Conservation (phyloP, 176 grass and related monocot species). For the Triticum aestivum region IWGSC_CS_RefSeq_v2.1 NC_057807.1:599495640-599496139, state of each 20-base stretch:
- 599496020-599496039: not conserved
- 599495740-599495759: conserved; percentile 55
- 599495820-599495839: conserved; percentile 51
- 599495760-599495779: conserved; percentile 36
- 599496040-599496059: conserved; percentile 23
- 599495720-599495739: conserved; percentile 24
- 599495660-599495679: not conserved
- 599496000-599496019: not conserved
- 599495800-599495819: conserved; percentile 22
- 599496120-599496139: conserved; percentile 13
- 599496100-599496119: conserved; percentile 14
- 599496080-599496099: conserved; percentile 17
- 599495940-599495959: conserved; percentile 12
- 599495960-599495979: not conserved
- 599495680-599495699: conserved; percentile 13
- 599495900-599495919: conserved; percentile 34
- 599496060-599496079: conserved; percentile 1
- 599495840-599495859: conserved; percentile 33
- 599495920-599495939: not conserved
- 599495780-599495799: conserved; percentile 21
- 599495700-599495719: conserved; percentile 34
- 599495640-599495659: not conserved
- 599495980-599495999: conserved; percentile 25
- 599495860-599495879: conserved; percentile 21
- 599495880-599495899: conserved; percentile 30